These are phyloP conservation scores for Salvia rosmarinus DNA, from an alignment of 257 asterid species.

Conservation along the genomic window DNA sequence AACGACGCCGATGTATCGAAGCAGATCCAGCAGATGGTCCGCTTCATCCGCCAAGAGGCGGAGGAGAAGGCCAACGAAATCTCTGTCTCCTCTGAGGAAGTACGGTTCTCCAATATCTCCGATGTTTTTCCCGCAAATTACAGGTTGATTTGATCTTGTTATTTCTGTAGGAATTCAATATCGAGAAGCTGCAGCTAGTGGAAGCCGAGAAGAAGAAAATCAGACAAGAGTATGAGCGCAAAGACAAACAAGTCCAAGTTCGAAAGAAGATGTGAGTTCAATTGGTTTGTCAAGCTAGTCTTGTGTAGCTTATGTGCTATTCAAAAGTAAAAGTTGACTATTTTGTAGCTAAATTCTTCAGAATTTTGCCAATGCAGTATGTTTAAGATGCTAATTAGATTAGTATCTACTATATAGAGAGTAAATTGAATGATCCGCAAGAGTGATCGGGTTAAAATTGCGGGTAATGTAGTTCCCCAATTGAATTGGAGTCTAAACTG, in stretches of 20 bases:
- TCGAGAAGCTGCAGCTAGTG: constrained; percentile 92
- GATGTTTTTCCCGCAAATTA: background rate
- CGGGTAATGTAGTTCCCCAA: constrained; percentile 4
- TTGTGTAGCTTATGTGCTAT: background rate
- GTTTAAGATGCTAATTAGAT: background rate
- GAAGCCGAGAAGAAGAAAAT: constrained; percentile 99
- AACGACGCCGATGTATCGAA: constrained; percentile 89
- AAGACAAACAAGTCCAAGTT: constrained; percentile 86
- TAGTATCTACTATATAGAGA: background rate
- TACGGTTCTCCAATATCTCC: constrained; percentile 27
- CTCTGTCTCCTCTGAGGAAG: constrained; percentile 96
- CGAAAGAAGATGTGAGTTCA: constrained; percentile 78
- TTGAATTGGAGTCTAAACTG: constrained; percentile 31
- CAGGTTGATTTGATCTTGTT: constrained; percentile 18
- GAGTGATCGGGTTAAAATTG: background rate
- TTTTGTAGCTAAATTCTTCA: constrained; percentile 2
- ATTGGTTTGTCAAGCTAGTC: background rate
- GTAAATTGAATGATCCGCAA: background rate
- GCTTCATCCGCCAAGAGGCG: constrained; percentile 97
- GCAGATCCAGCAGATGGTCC: constrained; percentile 99
- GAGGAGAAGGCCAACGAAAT: constrained; percentile 98
- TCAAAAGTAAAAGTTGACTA: background rate
- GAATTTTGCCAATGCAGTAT: constrained; percentile 1
- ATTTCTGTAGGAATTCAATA: constrained; percentile 80
- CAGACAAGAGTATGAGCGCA: constrained; percentile 90